Conservation (phyloP, 495 filamentous ascomycete genomes). For the Monascus purpureus region DNA sequence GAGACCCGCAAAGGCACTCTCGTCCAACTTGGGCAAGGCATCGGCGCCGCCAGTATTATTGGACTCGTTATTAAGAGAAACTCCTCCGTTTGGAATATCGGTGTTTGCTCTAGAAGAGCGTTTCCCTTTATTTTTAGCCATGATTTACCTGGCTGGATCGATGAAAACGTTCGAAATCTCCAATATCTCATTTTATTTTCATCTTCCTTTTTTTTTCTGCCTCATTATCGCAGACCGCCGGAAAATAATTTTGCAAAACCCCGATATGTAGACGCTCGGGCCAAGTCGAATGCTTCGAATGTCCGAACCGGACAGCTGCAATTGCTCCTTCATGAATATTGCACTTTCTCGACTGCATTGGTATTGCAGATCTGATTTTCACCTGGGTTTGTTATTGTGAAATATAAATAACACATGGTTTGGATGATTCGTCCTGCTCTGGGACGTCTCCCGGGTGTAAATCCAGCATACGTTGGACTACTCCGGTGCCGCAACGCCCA, state of each 20-base stretch:
- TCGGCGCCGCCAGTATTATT: conserved; percentile 10
- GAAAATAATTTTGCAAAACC: conserved; percentile 12
- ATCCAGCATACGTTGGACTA: conserved; percentile 9
- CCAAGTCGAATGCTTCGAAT: conserved; percentile 3
- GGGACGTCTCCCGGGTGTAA: conserved; percentile 11
- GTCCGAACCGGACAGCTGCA: too few relatives aligned
- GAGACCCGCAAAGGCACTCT: conserved; percentile 45
- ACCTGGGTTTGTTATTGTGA: too few relatives aligned
- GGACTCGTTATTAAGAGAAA: conserved; percentile 6
- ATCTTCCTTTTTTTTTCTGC: conserved; percentile 4
- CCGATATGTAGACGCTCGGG: conserved; percentile 7
- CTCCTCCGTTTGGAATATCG: conserved; percentile 6
- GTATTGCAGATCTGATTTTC: too few relatives aligned
- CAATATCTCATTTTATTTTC: conserved; percentile 7
- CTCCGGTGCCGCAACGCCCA: conserved; percentile 5
- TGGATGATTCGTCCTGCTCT: conserved; percentile 9
- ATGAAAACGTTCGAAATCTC: conserved; percentile 10
- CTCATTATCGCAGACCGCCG: conserved; percentile 13
- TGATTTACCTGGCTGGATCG: conserved; percentile 10
- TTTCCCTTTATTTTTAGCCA: conserved; percentile 31
- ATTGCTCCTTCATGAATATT: too few relatives aligned
- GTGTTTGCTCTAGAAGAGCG: conserved; percentile 21
- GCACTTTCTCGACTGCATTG: too few relatives aligned
- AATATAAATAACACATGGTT: conserved; percentile 9
- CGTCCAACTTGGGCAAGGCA: conserved; percentile 37